Evolutionary conservation across 139 green algal species (phyloP).

Genomic region (Coelastrella sp.): DNA sequence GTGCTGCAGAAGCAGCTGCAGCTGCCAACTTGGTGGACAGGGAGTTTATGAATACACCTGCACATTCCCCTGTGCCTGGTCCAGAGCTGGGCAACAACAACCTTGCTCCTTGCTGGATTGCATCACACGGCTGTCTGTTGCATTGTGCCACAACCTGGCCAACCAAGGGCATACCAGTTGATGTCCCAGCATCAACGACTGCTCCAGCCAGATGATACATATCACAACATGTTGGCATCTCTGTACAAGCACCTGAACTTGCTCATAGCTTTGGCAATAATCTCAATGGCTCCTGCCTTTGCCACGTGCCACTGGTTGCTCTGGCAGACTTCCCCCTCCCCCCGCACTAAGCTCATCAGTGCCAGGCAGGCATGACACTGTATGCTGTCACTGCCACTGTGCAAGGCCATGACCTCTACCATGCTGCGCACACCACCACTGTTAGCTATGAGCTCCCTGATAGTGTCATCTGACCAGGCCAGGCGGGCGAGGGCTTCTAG

Average conservation of each 20-base stretch:
- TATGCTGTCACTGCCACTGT: constrained; percentile 58
- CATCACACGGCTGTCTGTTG: too few species aligned
- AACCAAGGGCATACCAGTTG: too few species aligned
- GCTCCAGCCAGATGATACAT: too few species aligned
- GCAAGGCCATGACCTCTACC: constrained; percentile 50
- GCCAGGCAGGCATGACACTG: constrained; percentile 76
- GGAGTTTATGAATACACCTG: too few species aligned
- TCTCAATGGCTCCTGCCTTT: constrained; percentile 69
- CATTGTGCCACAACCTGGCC: too few species aligned
- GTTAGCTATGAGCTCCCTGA: constrained; percentile 47
- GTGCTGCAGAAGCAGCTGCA: too few species aligned
- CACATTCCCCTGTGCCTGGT: too few species aligned
- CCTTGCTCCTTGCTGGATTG: too few species aligned
- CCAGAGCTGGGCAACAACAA: too few species aligned
- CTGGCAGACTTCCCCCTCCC: constrained; percentile 65
- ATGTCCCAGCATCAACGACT: too few species aligned
- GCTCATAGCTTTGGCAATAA: constrained; percentile 60
- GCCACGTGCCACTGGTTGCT: constrained; percentile 70
- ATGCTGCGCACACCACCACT: constrained; percentile 34
- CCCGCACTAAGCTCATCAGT: constrained; percentile 71
- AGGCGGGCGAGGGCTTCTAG: constrained; percentile 77
- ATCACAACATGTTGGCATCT: too few species aligned
- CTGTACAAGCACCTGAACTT: background rate
- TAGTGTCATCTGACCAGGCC: constrained; percentile 75
- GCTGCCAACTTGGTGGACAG: too few species aligned